Base-by-base conservation (phyloP, 2,329 filamentous ascomycete species). In the Fusarium sp. region DNA sequence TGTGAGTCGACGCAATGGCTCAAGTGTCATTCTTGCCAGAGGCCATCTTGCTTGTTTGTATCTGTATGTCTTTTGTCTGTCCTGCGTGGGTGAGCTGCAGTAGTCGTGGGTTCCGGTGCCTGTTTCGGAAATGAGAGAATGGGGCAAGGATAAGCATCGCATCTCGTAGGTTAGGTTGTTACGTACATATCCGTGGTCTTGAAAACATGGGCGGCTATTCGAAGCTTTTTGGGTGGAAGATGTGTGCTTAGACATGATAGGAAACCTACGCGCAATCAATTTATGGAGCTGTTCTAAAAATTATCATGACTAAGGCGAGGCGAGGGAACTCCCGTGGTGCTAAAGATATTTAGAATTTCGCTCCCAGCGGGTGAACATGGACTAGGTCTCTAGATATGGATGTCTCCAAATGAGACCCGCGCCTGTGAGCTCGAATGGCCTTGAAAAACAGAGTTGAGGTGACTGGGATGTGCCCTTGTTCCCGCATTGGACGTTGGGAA, bases 21-120 rank as follows among this genome's bases (percentile, higher is more conserved):
- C 47, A 31, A 31, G 27, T 62, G 40, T 54, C 58, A 38, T 27
- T 31, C 14, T 20, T 22, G n/a, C n/a, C 47, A 54, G 10, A 33
- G 35, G 6, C 16, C 47, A 38, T 56, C 60, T 36, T 54, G 45
- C 35, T 35, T 29, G 45, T 25, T 16, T 54, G 33, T 63, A 16
- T 52, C 33, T 54, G 20, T 63, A 54, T 31, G 45, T 40, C 58
- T 57, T 22, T 42, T 63, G 58, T 61, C 40, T 74, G 35, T 74
- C 56, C 71, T 74, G 68, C 71, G 66, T 74, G 68, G 69, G 67
- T 70, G 74, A 76, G 66, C 60, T 74, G 70, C 74, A 73, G 68
- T 54, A 70, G 66, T 68, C 70, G 66, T 57, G 67, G 66, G 40
- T 67, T 64, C 40, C 11, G 18, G 65, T 65, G 61, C 65, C 66